Evolutionary conservation across 768 basidiomycete genomes (phyloP).

Genomic region (Suillus brevipes): DNA sequence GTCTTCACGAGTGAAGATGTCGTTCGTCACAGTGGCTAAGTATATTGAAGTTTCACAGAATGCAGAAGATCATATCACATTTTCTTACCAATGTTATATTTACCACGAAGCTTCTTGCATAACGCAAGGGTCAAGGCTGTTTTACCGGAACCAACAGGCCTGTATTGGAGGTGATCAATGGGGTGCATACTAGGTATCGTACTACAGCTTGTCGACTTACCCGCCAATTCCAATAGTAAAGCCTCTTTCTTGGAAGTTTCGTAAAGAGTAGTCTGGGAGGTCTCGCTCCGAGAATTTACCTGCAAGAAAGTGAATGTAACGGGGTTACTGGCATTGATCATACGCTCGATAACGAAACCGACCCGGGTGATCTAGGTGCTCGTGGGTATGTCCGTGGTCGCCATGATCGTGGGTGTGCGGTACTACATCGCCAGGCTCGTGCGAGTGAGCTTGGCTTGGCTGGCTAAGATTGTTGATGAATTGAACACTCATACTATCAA

Average conservation of each 20-base stretch:
- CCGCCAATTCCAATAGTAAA: conserved; percentile 99
- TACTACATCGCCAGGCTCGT: conserved; percentile 42
- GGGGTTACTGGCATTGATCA: background rate
- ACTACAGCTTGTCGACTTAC: conserved; percentile 48
- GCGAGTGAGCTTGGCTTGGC: conserved; percentile 46
- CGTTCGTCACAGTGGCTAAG: conserved; percentile 94
- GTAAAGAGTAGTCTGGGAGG: conserved; percentile 78
- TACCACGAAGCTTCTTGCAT: conserved; percentile 75
- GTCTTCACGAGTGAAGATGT: conserved; percentile 98
- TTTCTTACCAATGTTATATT: conserved; percentile 85
- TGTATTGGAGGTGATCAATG: conserved; percentile 30
- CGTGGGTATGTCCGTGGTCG: conserved; percentile 95
- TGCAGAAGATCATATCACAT: conserved; percentile 3
- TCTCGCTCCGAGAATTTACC: conserved; percentile 93
- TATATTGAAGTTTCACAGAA: conserved; percentile 14
- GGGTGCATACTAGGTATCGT: background rate
- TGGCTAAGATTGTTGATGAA: conserved; percentile 70
- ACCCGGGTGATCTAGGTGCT: conserved; percentile 90
- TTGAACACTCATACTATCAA: conserved; percentile 56
- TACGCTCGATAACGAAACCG: conserved; percentile 15
- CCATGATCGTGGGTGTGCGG: conserved; percentile 55
- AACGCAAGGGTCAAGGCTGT: conserved; percentile 91
- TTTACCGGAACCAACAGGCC: conserved; percentile 98
- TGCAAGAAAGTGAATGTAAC: conserved; percentile 29
- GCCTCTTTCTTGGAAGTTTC: conserved; percentile 90